Base-by-base conservation (phyloP, 495 filamentous ascomycete species). In the Hypomontagnella monticulosa region DNA sequence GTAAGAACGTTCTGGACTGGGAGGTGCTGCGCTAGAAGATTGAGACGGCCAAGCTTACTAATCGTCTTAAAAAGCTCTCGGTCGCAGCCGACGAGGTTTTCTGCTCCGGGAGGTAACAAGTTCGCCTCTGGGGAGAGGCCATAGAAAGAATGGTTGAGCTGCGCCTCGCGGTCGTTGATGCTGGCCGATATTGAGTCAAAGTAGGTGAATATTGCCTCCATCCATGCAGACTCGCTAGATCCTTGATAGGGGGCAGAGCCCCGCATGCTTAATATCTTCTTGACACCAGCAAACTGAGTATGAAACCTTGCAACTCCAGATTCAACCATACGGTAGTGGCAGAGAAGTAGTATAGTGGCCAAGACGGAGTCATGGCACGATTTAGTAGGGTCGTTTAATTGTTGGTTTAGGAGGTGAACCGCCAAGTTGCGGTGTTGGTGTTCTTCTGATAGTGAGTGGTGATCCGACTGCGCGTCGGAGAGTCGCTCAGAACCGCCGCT, bases 121-220 rank as follows among this genome's bases (percentile, higher is more conserved):
- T 87, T 86, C 76, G 92, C 91, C 54, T 93, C 89, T 18, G 91
- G 84, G 19, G 87, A 81, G 2, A 87, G 83, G 19, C 82, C 80
- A 32, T 87, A 86, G 67, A 82, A 81, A 14, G 75, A 83, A 11
- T 87, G 88, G 56, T 88, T 88, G 23, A 98, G 84, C 71, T 96
- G 91, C n/a, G 90, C 85, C 73, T 97, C 94, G 56, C 93, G 87
- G 72, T 97, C 91, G 68, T 97, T 97, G 58, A 96, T 89, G 46
- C 91, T 92, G 23, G 92, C 91, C 0, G 91, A 93, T 79, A 97
- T 90, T n/a, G 92, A 93, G 73, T 97, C 94, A 66, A 96, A 92
- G 85, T 93, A 97, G 12, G 93, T 95, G 71, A 97, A 97, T 71
- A 97, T 87, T n/a, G 92, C 88, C 61, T 96, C 92, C 80, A 97